phyloP scores from a whole-genome alignment of 1,284 basidiomycete species.

The Marasmius oreades region DNA sequence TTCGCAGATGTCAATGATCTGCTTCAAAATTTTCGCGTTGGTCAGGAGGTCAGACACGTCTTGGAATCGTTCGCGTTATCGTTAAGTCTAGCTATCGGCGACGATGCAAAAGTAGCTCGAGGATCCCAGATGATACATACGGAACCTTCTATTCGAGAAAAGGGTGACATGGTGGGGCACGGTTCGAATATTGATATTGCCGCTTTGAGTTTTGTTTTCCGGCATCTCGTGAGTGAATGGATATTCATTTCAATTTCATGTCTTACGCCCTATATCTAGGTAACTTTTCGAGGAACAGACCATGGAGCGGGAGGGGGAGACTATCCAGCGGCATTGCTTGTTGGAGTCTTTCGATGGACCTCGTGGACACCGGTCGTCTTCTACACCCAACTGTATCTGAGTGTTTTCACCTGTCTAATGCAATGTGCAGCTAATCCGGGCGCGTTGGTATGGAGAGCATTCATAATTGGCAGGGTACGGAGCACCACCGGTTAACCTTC shows the following conservation, averaged over 20 bases:
- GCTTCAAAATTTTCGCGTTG: constrained; percentile 48
- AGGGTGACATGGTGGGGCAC: constrained; percentile 51
- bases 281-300: constrained; percentile 51
- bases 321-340: constrained; percentile 52
- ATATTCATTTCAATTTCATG: constrained; percentile 8
- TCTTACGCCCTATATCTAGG: constrained; percentile 33
- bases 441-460: constrained; percentile 59
- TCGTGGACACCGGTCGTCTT: constrained; percentile 65
- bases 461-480: constrained; percentile 67
- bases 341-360: constrained; percentile 58
- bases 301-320: constrained; percentile 60
- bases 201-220: constrained; percentile 56
- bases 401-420: constrained; percentile 57
- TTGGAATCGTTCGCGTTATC: constrained; percentile 59
- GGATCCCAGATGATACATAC: constrained; percentile 68
- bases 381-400: constrained; percentile 63
- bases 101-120: constrained; percentile 61
- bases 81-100: constrained; percentile 56
- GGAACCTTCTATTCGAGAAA: constrained; percentile 53
- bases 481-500: constrained; percentile 5
- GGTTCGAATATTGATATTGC: constrained; percentile 62
- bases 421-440: constrained; percentile 37
- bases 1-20: constrained; percentile 53
- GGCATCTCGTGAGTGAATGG: constrained; percentile 47
- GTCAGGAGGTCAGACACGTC: constrained; percentile 46